These are phyloP conservation scores for Tricholoma matsutake DNA, from an alignment of 768 basidiomycete genomes.

Conservation along the genomic window DNA sequence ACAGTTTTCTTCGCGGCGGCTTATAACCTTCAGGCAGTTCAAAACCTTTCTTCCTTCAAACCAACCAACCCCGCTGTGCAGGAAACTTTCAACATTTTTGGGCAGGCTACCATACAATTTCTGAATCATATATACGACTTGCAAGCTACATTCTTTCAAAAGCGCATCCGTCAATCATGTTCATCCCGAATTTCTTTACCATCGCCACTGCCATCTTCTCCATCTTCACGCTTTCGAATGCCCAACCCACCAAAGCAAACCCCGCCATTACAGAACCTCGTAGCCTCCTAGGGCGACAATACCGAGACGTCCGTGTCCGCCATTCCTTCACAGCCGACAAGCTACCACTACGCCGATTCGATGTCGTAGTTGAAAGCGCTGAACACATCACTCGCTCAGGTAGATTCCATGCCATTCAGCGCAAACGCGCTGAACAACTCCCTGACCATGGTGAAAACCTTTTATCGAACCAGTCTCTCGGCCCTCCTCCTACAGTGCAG, in stretches of 20 bases:
- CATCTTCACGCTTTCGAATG: constrained; percentile 33
- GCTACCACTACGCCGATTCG: not conserved
- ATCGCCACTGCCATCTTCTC: constrained; percentile 32
- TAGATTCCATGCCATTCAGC: constrained; percentile 10
- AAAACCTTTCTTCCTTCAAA: not conserved
- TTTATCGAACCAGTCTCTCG: not conserved
- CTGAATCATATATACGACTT: not conserved
- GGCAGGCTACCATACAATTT: constrained; percentile 11
- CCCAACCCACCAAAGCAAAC: constrained; percentile 32
- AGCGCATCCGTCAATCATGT: constrained; percentile 22
- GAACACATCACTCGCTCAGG: constrained; percentile 3
- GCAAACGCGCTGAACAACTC: not conserved
- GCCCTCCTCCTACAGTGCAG: not conserved
- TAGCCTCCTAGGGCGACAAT: constrained; percentile 22
- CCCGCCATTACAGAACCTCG: constrained; percentile 15
- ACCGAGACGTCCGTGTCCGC: constrained; percentile 8
- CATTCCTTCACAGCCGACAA: constrained; percentile 2
- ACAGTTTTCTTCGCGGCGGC: not conserved
- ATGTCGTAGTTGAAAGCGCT: not conserved
- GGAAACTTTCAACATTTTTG: not conserved
- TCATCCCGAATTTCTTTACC: constrained; percentile 26
- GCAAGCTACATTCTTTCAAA: not conserved
- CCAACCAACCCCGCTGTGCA: constrained; percentile 4
- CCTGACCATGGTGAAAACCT: not conserved
- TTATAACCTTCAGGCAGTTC: not conserved